phyloP scores from a whole-genome alignment of 2,329 filamentous ascomycete species.

The Magnaporthiopsis rhizophila region DNA sequence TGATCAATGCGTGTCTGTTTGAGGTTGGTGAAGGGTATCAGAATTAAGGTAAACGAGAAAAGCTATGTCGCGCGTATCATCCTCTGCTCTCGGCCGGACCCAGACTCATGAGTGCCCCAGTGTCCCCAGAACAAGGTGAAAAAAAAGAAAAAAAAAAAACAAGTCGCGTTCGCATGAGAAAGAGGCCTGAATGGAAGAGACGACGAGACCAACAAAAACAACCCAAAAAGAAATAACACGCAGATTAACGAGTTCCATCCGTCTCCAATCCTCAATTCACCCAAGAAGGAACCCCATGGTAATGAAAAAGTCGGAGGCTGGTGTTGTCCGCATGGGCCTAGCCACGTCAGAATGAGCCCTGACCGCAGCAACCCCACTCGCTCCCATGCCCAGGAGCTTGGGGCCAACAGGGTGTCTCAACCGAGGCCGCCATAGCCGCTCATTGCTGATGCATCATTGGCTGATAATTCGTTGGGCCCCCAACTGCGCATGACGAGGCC shows the following conservation, averaged over 20 bases:
- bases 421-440: not conserved
- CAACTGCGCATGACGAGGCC: not conserved
- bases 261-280: not conserved
- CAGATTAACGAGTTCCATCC: not conserved
- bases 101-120: not conserved
- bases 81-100: not conserved
- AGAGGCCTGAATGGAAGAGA: not conserved
- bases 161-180: slow-evolving; percentile 3
- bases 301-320: not conserved
- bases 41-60: slow-evolving; percentile 5
- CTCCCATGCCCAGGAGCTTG: not conserved
- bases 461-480: not conserved
- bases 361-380: not conserved
- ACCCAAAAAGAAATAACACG: slow-evolving; percentile 1
- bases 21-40: slow-evolving; percentile 7
- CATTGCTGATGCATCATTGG: not conserved
- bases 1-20: not conserved
- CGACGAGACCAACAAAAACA: slow-evolving; percentile 3
- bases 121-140: not conserved
- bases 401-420: not conserved
- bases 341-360: not conserved
- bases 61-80: not conserved
- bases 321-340: not conserved
- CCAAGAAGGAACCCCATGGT: not conserved
- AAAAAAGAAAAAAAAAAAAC: not conserved